Evolutionary conservation across 257 asterid species (phyloP).

Genomic region (Primulina tabacum): DNA sequence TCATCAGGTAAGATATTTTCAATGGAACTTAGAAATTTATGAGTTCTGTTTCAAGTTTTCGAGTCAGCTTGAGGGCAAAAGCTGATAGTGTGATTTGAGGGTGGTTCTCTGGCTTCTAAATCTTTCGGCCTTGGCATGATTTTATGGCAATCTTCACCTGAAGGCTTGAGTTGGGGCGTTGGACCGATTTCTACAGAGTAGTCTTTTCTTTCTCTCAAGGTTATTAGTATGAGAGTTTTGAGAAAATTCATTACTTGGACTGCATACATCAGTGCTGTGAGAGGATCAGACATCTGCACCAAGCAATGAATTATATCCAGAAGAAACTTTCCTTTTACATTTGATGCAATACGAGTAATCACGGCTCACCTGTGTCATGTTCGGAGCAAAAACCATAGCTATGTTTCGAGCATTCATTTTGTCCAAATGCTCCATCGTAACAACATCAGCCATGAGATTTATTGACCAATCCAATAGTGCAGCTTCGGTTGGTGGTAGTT

Average conservation of each 20-base stretch:
- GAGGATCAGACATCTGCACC: conserved; percentile 51
- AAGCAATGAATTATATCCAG: background rate
- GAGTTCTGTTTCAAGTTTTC: conserved; percentile 23
- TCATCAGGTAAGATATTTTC: conserved; percentile 34
- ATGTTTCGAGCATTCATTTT: conserved; percentile 65
- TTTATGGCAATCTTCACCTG: conserved; percentile 30
- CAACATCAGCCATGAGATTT: conserved; percentile 64
- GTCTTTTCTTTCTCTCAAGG: conserved; percentile 49
- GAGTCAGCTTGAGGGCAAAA: conserved; percentile 26
- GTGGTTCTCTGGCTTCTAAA: conserved; percentile 11
- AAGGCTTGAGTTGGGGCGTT: conserved; percentile 23
- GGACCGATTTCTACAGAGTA: conserved; percentile 20
- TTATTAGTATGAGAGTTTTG: conserved; percentile 46
- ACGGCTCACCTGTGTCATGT: conserved; percentile 56
- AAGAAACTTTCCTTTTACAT: too few species aligned
- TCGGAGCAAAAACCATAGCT: conserved; percentile 68
- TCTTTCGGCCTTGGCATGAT: conserved; percentile 10
- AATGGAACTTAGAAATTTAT: conserved; percentile 33
- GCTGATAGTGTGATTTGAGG: conserved; percentile 16
- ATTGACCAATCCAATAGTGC: conserved; percentile 63
- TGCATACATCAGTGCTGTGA: conserved; percentile 55
- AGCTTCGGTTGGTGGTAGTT: conserved; percentile 56
- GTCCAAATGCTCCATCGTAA: conserved; percentile 50
- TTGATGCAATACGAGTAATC: background rate
- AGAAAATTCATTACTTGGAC: conserved; percentile 64